Evolutionary conservation across 352 stramenopile genomes (phyloP), one percentile per base, ranked within the genome.

Genomic region (Pythium guiyangense): DNA sequence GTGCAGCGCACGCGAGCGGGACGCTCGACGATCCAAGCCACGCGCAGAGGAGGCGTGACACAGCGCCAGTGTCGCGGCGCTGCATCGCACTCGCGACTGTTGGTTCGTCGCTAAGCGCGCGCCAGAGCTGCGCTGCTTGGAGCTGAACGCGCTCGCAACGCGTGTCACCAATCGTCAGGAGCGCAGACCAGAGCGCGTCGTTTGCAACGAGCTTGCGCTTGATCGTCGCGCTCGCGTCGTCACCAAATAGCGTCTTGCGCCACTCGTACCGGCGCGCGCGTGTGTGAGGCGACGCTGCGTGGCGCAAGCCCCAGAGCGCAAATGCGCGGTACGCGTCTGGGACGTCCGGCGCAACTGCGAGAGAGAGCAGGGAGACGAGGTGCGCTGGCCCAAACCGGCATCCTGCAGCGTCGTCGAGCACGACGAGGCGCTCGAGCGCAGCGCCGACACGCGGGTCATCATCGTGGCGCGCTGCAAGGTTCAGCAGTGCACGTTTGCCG

Each of bases 281-380:
- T 8, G 67, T 59, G 10, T 66, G 58, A 0, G 73, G 63, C 4
- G 72, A 84, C 15, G 72, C 70, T 0, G 73, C 73, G 39, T 82
- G 74, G 37, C 74, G 56, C 35, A 91, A 56, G 2, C 64, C 81
- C 81, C 81, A 91, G n/a, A 86, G 59, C 2, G 78, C 77, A 57
- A 91, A 91, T 64, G 86, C 74, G 4, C 83, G 37, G 47, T 88
- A 91, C 44, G 74, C 62, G 31, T 86, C 71, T 0, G 81, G 81
- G 6, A 88, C 59, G 15, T 79, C 62, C n/a, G 75, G 60, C 12
- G 80, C 73, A 9, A 86, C 73, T 0, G 75, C 81, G 10, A 91
- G 62, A 0, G 81, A 73, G 25, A 91, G 50, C 15, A 91, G 63
- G 9, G 81, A 91, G 14, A 79, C 73, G 11, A 91, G 67, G 54